Evolutionary conservation across 352 stramenopile genomes (phyloP).

Genomic region (Saprolegnia diclina): DNA sequence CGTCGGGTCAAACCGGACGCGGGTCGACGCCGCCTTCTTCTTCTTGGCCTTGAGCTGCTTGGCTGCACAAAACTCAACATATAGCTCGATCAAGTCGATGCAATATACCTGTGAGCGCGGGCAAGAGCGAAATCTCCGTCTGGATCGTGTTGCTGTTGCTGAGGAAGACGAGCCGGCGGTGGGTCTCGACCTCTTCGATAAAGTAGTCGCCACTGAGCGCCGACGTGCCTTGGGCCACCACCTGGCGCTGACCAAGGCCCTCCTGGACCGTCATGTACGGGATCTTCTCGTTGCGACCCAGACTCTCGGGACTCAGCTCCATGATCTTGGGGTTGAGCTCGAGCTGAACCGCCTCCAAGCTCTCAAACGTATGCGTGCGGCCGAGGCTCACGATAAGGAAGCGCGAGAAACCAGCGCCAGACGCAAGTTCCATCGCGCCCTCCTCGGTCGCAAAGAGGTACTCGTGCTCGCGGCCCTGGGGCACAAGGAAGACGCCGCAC

Average conservation of each 20-base stretch:
- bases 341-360: slow-evolving; percentile 56
- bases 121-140: slow-evolving; percentile 55
- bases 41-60: slow-evolving; percentile 47
- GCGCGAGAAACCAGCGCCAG: slow-evolving; percentile 55
- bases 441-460: slow-evolving; percentile 74
- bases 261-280: slow-evolving; percentile 70
- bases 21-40: slow-evolving; percentile 35
- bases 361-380: slow-evolving; percentile 55
- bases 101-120: slow-evolving; percentile 15
- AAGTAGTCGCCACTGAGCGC: slow-evolving; percentile 57
- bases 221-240: slow-evolving; percentile 48
- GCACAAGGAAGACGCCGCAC: slow-evolving; percentile 69
- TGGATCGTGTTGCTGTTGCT: slow-evolving; percentile 71
- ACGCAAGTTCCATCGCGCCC: slow-evolving; percentile 52
- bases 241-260: slow-evolving; percentile 50
- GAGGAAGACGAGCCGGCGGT: slow-evolving; percentile 69
- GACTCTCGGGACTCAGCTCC: slow-evolving; percentile 49
- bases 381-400: slow-evolving; percentile 65
- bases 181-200: slow-evolving; percentile 57
- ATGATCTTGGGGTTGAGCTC: slow-evolving; percentile 67
- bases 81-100: background rate
- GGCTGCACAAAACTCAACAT: slow-evolving; percentile 6
- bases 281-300: slow-evolving; percentile 44
- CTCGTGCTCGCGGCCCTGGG: slow-evolving; percentile 74
- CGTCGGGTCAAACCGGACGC: slow-evolving; percentile 38